Conservation (phyloP, 352 stramenopile species). For the Globisporangium cylindrosporum region DNA sequence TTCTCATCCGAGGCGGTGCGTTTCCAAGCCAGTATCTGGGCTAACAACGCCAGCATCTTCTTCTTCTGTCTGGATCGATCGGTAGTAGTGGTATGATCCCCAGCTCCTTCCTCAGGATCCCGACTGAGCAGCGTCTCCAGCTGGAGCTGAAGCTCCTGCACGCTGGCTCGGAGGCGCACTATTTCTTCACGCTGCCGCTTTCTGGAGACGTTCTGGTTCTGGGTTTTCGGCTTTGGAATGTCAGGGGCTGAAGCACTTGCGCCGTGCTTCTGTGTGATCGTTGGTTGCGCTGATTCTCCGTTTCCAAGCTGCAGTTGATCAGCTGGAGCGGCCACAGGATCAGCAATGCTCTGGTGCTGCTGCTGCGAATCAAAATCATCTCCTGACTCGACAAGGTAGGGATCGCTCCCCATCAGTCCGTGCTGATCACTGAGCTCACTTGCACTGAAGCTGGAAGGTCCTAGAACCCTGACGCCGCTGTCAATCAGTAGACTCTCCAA, state of each 20-base stretch:
- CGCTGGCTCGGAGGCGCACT: background rate
- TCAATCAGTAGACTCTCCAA: background rate
- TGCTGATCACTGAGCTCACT: background rate
- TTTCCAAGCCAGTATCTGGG: conserved; percentile 5
- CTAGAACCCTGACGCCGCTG: no score
- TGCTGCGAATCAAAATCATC: background rate
- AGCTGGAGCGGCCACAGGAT: no score
- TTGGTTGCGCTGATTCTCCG: background rate
- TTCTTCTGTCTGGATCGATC: background rate
- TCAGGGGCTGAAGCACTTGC: conserved; percentile 18
- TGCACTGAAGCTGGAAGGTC: background rate
- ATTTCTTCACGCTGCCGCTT: conserved; percentile 10
- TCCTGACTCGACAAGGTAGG: background rate
- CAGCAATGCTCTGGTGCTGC: background rate
- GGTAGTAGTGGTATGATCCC: background rate
- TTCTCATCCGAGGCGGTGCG: background rate
- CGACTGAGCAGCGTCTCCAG: conserved; percentile 22
- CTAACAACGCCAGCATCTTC: conserved; percentile 4
- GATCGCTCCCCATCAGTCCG: background rate
- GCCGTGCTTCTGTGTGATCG: background rate
- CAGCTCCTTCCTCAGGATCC: conserved; percentile 63
- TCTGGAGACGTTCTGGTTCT: conserved; percentile 26
- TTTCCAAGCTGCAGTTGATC: background rate
- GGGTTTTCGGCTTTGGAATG: conserved; percentile 41
- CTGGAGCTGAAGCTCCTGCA: background rate